Percentiles rank a stretch among this genome's conserved stretches.
These are phyloP conservation scores for Solanum etuberosum DNA, from an alignment of 257 asterid species.

Conservation along the genomic window DNA sequence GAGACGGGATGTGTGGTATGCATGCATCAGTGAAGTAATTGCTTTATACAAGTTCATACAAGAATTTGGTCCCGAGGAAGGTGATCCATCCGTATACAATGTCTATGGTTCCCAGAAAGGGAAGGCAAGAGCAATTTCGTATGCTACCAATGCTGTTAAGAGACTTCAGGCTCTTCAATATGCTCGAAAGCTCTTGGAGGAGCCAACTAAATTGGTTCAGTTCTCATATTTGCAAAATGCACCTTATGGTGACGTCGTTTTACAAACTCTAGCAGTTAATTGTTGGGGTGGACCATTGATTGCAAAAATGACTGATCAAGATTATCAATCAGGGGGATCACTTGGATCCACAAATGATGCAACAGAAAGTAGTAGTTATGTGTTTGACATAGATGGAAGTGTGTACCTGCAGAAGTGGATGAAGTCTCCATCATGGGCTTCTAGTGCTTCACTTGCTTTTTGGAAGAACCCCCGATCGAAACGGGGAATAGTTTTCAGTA, in stretches of 20 bases:
- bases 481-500: conserved; percentile 66
- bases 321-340: conserved; percentile 11
- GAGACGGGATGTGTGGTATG: conserved; percentile 95
- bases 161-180: conserved; percentile 87
- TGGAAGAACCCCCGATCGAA: conserved; percentile 47
- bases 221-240: conserved; percentile 62
- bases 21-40: conserved; percentile 67
- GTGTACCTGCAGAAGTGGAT: conserved; percentile 82
- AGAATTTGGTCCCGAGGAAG: conserved; percentile 68
- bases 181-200: conserved; percentile 65
- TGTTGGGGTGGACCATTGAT: conserved; percentile 81
- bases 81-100: conserved; percentile 47
- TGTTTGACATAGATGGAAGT: conserved; percentile 77
- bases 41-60: conserved; percentile 52
- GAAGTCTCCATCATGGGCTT: conserved; percentile 80
- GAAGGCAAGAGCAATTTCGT: conserved; percentile 44
- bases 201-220: conserved; percentile 72
- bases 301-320: conserved; percentile 22
- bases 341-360: conserved; percentile 24
- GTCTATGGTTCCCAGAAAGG: conserved; percentile 77
- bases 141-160: conserved; percentile 54
- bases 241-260: conserved; percentile 73
- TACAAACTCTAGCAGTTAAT: conserved; percentile 80
- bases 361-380: conserved; percentile 35
- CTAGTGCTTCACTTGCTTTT: conserved; percentile 59